Evolutionary conservation across 805 yeast species (phyloP).

Genomic region (Lipomyces lipofer): DNA sequence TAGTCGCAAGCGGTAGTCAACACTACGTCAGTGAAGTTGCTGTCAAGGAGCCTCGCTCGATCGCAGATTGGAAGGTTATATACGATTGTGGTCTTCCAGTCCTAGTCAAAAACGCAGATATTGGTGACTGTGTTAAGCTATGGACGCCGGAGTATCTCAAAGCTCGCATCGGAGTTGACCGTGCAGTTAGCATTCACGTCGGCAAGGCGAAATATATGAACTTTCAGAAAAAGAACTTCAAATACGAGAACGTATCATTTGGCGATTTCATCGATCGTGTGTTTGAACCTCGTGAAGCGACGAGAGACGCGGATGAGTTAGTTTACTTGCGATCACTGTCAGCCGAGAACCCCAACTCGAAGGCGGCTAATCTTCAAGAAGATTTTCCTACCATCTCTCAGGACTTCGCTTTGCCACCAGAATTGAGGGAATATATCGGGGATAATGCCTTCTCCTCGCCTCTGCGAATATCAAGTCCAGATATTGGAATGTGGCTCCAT

Average conservation of each 20-base stretch:
- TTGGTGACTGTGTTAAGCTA: slow-evolving; percentile 36
- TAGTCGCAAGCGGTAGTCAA: not conserved
- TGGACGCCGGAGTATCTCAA: slow-evolving; percentile 41
- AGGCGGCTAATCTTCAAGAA: slow-evolving; percentile 35
- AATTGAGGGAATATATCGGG: slow-evolving; percentile 27
- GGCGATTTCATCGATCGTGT: slow-evolving; percentile 36
- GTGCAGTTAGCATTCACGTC: slow-evolving; percentile 38
- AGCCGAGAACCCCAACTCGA: slow-evolving; percentile 36
- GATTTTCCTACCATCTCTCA: slow-evolving; percentile 39
- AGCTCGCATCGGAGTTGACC: slow-evolving; percentile 34
- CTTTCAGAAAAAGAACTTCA: slow-evolving; percentile 40
- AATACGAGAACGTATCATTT: slow-evolving; percentile 36
- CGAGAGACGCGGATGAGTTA: slow-evolving; percentile 1
- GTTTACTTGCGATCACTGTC: slow-evolving; percentile 40
- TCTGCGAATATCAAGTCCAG: slow-evolving; percentile 40
- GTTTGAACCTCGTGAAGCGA: slow-evolving; percentile 3
- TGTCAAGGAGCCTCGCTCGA: not conserved
- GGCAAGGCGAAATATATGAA: slow-evolving; percentile 33
- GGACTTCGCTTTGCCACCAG: slow-evolving; percentile 39
- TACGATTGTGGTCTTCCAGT: slow-evolving; percentile 32
- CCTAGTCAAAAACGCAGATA: slow-evolving; percentile 32
- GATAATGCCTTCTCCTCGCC: slow-evolving; percentile 40
- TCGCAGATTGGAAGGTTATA: slow-evolving; percentile 17
- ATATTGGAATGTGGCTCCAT: slow-evolving; percentile 42
- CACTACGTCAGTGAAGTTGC: not conserved